Percentiles rank a stretch among this genome's conserved stretches.
These are phyloP conservation scores for Fusarium scirpi DNA, from an alignment of 2,329 filamentous ascomycete genomes.

Conservation along the genomic window DNA sequence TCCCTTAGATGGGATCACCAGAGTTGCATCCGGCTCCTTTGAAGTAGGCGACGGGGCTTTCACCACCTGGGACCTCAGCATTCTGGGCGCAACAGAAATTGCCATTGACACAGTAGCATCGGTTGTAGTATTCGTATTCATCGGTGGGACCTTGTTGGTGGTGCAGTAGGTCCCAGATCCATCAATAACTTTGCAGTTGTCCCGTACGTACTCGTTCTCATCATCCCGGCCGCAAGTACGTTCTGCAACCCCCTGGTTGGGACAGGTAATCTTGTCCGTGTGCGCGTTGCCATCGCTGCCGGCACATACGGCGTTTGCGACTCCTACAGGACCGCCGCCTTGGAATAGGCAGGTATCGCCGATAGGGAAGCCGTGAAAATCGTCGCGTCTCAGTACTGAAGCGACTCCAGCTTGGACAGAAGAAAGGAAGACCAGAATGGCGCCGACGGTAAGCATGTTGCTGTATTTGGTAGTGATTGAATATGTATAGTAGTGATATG, in stretches of 20 bases:
- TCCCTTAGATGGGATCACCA: not conserved
- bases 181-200: not conserved
- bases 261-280: not conserved
- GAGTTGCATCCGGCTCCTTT: not conserved
- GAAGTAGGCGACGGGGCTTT: not conserved
- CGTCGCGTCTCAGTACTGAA: too few relatives aligned
- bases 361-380: too few relatives aligned
- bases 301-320: not conserved
- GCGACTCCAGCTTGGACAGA: too few relatives aligned
- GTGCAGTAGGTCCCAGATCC: not conserved
- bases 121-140: not conserved
- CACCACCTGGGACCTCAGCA: not conserved
- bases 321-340: not conserved
- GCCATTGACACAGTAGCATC: not conserved
- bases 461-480: too few relatives aligned
- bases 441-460: too few relatives aligned
- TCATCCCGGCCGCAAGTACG: not conserved
- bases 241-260: not conserved
- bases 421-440: fast-evolving
- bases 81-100: not conserved
- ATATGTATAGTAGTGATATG: too few relatives aligned
- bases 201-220: not conserved
- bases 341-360: not conserved
- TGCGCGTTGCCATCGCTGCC: not conserved
- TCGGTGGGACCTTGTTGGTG: not conserved